Evolutionary conservation across 1,284 basidiomycete species (phyloP).

Genomic region (Sanghuangporus weigelae): DNA sequence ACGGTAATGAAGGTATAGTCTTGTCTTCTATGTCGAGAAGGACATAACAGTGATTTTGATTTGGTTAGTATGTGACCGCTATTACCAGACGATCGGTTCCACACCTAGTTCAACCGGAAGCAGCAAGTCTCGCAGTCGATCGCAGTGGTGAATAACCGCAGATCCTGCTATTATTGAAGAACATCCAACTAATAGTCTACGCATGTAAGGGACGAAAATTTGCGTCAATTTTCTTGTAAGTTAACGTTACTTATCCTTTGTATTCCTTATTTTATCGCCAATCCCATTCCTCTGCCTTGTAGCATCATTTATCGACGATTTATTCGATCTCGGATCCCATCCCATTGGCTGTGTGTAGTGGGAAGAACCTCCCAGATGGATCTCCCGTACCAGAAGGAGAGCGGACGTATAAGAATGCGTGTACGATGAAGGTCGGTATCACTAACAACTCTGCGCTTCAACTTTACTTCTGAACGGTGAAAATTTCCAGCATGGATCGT

Average conservation of each 20-base stretch:
- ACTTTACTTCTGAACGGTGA: background rate
- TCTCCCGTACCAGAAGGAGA: constrained; percentile 37
- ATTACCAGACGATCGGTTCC: constrained; percentile 39
- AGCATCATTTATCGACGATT: constrained; percentile 67
- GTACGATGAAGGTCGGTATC: constrained; percentile 65
- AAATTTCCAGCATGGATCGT: constrained; percentile 58
- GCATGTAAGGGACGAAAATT: constrained; percentile 47
- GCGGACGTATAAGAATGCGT: constrained; percentile 61
- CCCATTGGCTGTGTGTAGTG: constrained; percentile 65
- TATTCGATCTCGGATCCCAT: constrained; percentile 58
- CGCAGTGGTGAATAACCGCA: constrained; percentile 41
- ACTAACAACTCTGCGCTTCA: background rate
- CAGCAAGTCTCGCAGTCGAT: constrained; percentile 62
- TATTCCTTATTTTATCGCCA: background rate
- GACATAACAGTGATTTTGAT: background rate
- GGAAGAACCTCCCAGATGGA: constrained; percentile 48
- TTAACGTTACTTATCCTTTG: background rate
- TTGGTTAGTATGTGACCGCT: constrained; percentile 55
- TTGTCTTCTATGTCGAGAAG: background rate
- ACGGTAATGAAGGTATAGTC: background rate
- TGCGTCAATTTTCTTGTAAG: constrained; percentile 61
- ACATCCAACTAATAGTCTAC: background rate
- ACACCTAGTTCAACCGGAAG: constrained; percentile 52
- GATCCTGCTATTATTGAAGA: background rate
- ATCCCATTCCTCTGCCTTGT: background rate